These are phyloP conservation scores for Hebeloma cylindrosporum DNA, from an alignment of 768 basidiomycete genomes.

Conservation along the genomic window DNA sequence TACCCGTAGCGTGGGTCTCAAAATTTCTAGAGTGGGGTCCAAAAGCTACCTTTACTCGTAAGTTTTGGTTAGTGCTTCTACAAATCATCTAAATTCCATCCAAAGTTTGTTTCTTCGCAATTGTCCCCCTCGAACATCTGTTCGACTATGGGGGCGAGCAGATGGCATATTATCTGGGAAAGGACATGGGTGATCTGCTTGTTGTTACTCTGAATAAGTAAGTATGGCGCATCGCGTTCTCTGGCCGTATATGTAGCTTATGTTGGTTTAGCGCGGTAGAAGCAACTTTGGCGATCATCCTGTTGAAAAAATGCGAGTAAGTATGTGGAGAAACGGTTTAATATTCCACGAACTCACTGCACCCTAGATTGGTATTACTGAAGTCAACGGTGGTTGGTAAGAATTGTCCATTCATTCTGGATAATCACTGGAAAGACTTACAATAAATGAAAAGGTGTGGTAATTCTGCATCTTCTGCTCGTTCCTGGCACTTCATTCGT, in stretches of 20 bases:
- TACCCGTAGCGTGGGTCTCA: slow-evolving; percentile 62
- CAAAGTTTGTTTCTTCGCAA: slow-evolving; percentile 62
- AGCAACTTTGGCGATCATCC: slow-evolving; percentile 67
- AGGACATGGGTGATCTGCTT: slow-evolving; percentile 67
- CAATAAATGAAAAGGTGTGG: slow-evolving; percentile 48
- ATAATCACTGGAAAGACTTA: not conserved
- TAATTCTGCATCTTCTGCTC: slow-evolving; percentile 71
- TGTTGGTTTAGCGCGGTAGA: slow-evolving; percentile 55
- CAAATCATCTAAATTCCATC: not conserved
- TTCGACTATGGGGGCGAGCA: slow-evolving; percentile 67
- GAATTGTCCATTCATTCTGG: slow-evolving; percentile 5
- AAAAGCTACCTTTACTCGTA: slow-evolving; percentile 46
- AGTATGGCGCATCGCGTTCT: slow-evolving; percentile 16
- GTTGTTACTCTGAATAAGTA: slow-evolving; percentile 67
- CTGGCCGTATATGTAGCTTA: not conserved
- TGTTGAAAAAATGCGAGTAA: slow-evolving; percentile 71
- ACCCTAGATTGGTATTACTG: slow-evolving; percentile 53
- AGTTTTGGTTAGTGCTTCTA: slow-evolving; percentile 19
- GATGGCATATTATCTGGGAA: slow-evolving; percentile 56
- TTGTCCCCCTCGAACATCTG: slow-evolving; percentile 63
- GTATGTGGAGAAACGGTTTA: slow-evolving; percentile 23
- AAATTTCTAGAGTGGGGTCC: slow-evolving; percentile 47
- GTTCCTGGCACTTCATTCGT: slow-evolving; percentile 71
- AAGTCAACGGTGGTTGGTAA: slow-evolving; percentile 71
- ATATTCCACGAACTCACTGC: not conserved